Conservation (phyloP, 306 rosid genomes). For the Quercus mongolica region DNA sequence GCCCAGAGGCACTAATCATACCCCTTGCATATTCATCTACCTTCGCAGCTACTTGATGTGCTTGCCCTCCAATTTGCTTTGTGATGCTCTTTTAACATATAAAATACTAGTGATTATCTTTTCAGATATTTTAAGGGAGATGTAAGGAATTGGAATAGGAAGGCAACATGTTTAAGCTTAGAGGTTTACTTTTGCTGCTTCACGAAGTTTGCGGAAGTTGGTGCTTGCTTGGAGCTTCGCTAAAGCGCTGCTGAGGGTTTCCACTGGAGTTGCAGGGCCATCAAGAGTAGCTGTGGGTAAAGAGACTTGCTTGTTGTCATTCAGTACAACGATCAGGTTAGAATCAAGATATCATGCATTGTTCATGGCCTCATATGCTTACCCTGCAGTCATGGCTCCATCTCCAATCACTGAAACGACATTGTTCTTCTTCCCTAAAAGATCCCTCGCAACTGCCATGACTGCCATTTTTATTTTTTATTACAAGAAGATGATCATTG, state of each 20-base stretch:
- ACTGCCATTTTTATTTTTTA: slow-evolving; percentile 36
- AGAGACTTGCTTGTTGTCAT: slow-evolving; percentile 96
- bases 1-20: slow-evolving; percentile 58
- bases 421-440: slow-evolving; percentile 66
- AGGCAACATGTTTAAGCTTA: background rate
- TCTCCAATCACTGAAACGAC: slow-evolving; percentile 91
- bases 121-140: background rate
- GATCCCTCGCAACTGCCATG: slow-evolving; percentile 95
- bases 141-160: background rate
- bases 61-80: slow-evolving; percentile 58
- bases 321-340: slow-evolving; percentile 76
- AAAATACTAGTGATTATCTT: slow-evolving; percentile 22
- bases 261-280: slow-evolving; percentile 93
- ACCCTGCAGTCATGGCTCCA: slow-evolving; percentile 97
- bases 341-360: slow-evolving; percentile 84
- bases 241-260: slow-evolving; percentile 75
- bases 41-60: slow-evolving; percentile 76
- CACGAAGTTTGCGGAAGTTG: slow-evolving; percentile 68
- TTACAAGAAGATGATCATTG: background rate
- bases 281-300: slow-evolving; percentile 92
- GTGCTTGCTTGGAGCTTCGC: slow-evolving; percentile 86
- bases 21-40: slow-evolving; percentile 75
- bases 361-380: slow-evolving; percentile 96
- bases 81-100: slow-evolving; percentile 43
- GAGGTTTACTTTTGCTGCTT: slow-evolving; percentile 76